phyloP scores from a whole-genome alignment of 345 rosid species.

The Lagerstroemia speciosa region DNA sequence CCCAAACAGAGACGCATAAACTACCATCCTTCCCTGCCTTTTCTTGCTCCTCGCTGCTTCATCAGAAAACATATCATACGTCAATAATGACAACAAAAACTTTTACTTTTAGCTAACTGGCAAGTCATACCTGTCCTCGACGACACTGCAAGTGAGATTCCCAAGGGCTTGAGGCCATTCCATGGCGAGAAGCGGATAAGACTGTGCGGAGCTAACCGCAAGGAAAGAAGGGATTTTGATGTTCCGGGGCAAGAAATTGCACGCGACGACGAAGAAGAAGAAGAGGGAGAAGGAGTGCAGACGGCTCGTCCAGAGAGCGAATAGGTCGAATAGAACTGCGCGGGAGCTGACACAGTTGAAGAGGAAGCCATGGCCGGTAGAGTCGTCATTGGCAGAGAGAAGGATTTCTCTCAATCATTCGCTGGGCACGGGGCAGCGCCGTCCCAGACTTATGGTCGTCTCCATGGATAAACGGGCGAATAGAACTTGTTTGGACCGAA shows the following conservation, averaged over 20 bases:
- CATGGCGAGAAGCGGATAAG: slow-evolving; percentile 38
- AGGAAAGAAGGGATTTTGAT: slow-evolving; percentile 22
- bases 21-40: slow-evolving; percentile 32
- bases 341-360: slow-evolving; percentile 1
- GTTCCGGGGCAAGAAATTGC: slow-evolving; percentile 22
- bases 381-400: background rate
- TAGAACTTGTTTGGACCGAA: background rate
- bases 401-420: background rate
- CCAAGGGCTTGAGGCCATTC: slow-evolving; percentile 69
- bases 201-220: slow-evolving; percentile 31
- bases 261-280: slow-evolving; percentile 28
- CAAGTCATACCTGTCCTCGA: slow-evolving; percentile 29
- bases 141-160: slow-evolving; percentile 42
- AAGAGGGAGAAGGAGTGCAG: slow-evolving; percentile 11
- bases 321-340: background rate
- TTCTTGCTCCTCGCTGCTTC: slow-evolving; percentile 51
- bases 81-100: background rate
- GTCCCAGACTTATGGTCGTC: too few species aligned
- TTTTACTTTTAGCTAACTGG: background rate
- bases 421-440: background rate
- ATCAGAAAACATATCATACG: slow-evolving; percentile 7
- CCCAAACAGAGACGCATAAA: slow-evolving; percentile 79
- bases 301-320: background rate
- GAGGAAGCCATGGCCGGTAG: background rate
- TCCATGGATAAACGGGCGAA: background rate